Base-by-base conservation (phyloP, 768 basidiomycete genomes). In the Lactifluus subvellereus region DNA sequence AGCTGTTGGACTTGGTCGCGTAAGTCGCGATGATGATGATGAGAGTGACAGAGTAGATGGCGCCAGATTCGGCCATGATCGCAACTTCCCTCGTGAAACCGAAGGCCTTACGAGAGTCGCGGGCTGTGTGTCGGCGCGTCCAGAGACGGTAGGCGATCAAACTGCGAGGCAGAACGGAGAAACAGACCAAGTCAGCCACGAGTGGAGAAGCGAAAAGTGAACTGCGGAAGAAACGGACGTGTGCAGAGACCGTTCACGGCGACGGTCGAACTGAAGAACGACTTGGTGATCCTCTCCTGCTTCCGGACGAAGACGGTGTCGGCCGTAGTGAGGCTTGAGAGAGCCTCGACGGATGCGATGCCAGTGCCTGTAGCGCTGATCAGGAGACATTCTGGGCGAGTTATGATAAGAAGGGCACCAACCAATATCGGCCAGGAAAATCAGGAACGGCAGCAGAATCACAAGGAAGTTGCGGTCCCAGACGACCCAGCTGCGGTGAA, bases 361-460 rank as follows among this genome's bases (percentile, higher is more conserved):
- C 68, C 60, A 5, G 70, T 72, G 45, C 43, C 68, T 69, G 32
- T 20, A 20, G 43, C 3, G 38, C 43, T 8, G 52, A 53, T 49
- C 35, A 61, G 51, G 16, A 42, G 20, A 49, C 56, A 27, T 59
- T 35, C 16, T 10, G 22, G 27, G 22, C 16, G 16, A 14, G 22
- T 20, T 20, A 40, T 9, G 38, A 3, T 11, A 32, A 45, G 45
- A 48, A 33, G 52, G 1, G n/a, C 13, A 68, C 67, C 13, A 33
- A 72, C 72, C 72, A 14, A 71, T 66, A 48, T 72, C 72, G n/a
- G 72, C 69, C 8, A 71, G 54, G 61, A 70, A 72, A n/a, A 70
- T 55, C 32, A 70, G 35, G 58, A 64, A 60, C 10, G 72, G 72
- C n/a, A 71, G 33, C 7, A 53, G 0, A n/a, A 61, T 50, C 38